Evolutionary conservation across 345 rosid species (phyloP), one percentile per base, ranked within the genome.

Genomic region (Anastatica hierochuntica): DNA sequence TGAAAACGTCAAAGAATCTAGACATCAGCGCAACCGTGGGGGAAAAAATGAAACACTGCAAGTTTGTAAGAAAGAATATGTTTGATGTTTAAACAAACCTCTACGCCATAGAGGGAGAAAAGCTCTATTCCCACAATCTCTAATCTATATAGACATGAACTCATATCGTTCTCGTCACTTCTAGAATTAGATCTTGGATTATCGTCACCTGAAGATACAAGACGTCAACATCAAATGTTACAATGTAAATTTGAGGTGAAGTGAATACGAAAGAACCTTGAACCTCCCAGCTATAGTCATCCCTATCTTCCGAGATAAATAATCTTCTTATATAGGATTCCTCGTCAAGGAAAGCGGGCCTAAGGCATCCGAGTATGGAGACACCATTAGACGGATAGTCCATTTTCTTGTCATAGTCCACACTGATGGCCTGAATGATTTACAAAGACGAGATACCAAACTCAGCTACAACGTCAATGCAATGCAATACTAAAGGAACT

Each of bases 321-420:
- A 79, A 67, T 58, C 78, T 72, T 78, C 86, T 82, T 61, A 86
- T 64, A 70, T 80, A 79, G 14, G 75, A 68, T 62, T 76, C 94
- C 72, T 90, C 97, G 53, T 84, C 95, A 31, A 72, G 69, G 76
- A 82, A 90, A 42, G 80, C 78, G 16, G 96, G 94, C 58, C 88
- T 74, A 13, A 90, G 83, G 75, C 83, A 87, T 15, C 92, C 96
- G 30, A 87, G 61, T 63, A 90, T 79, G 27, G 96, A 80, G 19
- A 90, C 86, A 53, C 90, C 96, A 75, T 90, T 90, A 52, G 95
- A 80, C 3, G 98, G 96, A 72, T 72, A 66, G 67, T 77, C 82
- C 89, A 80, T 81, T 66, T 75, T 73, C 62, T 58, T 78, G 56
- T 68, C 74, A 68, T 70, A 76, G 61, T 81, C 88, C 70, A 55